A percentile compares a stretch with the other conserved stretches of the same genome.
These are phyloP conservation scores for Salix suchowensis DNA, from an alignment of 345 rosid genomes.

Conservation along the genomic window DNA sequence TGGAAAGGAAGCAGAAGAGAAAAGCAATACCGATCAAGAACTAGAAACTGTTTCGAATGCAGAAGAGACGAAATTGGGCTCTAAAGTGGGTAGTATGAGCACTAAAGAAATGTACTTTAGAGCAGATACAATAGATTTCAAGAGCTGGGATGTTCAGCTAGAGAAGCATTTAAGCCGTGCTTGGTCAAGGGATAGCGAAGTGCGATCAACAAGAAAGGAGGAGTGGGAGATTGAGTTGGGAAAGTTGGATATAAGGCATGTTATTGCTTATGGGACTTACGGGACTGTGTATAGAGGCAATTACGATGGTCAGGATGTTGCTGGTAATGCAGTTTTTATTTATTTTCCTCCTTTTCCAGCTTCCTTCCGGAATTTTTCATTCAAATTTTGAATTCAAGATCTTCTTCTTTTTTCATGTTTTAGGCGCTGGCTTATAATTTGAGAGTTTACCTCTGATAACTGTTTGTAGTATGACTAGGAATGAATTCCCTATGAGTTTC, in stretches of 20 bases:
- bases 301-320: constrained; percentile 34
- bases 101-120: constrained; percentile 20
- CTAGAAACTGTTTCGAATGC: background rate
- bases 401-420: no score
- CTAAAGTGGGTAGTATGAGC: constrained; percentile 14
- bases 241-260: constrained; percentile 24
- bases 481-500: background rate
- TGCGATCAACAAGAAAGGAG: constrained; percentile 9
- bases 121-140: constrained; percentile 33
- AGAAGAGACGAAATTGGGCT: constrained; percentile 1
- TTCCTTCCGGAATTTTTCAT: background rate
- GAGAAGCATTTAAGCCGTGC: constrained; percentile 33
- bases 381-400: background rate
- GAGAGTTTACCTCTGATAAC: background rate
- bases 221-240: constrained; percentile 32
- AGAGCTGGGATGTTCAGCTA: constrained; percentile 31
- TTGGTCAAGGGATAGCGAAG: constrained; percentile 30
- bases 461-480: background rate
- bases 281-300: constrained; percentile 32
- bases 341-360: background rate
- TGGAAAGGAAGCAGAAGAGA: constrained; percentile 14
- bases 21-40: background rate
- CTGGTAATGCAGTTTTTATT: constrained; percentile 16
- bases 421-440: background rate
- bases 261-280: constrained; percentile 30